Base-by-base conservation (phyloP, 1,284 basidiomycete species). In the Rhodotorula glutinis region DNA sequence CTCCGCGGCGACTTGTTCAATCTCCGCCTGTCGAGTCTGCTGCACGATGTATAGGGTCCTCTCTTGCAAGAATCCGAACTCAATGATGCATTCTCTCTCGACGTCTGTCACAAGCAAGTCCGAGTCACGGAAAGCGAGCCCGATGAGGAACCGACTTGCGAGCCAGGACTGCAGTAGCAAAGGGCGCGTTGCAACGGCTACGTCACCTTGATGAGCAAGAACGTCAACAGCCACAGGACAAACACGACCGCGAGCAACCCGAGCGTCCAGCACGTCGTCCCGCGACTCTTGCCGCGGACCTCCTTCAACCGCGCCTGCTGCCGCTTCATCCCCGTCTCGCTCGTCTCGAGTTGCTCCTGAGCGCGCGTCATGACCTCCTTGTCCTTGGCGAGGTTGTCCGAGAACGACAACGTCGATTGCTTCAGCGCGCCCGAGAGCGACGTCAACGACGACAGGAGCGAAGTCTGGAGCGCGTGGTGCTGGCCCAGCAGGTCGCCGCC, bases 251-350 rank as follows among this genome's bases (percentile, higher is more conserved):
- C 16, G 23, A 91, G 76, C 65, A 87, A 84, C 55, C 83, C 80
- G 8, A 90, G 71, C 3, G 85, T 83, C 73, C 90, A 77, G 77
- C 89, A 90, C 2, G 88, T 91, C 67, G 88, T 90, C 10, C 84
- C 81, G 62, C 85, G 81, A 66, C 85, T 87, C 82, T 85, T 88
- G 19, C 83, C 83, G 21, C 82, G 77, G 65, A 88, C 84, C 73
- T 87, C 86, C 60, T 85, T 79, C 68, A 91, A 75, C 55, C 87
- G 82, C 21, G 83, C 76, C 7, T 87, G 81, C 76, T 88, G 85
- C 72, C 82, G 85, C 76, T 81, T 81, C 86, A 91, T 87, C 21
- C 82, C 81, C 21, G 84, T 85, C 67, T 83, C 82, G 75, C 91
- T 91, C 13, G 80, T 79, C 73, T 88, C 87, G 19, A 92, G 74